Conservation (phyloP, 345 rosid genomes). For the Ceriops zippeliana region DNA sequence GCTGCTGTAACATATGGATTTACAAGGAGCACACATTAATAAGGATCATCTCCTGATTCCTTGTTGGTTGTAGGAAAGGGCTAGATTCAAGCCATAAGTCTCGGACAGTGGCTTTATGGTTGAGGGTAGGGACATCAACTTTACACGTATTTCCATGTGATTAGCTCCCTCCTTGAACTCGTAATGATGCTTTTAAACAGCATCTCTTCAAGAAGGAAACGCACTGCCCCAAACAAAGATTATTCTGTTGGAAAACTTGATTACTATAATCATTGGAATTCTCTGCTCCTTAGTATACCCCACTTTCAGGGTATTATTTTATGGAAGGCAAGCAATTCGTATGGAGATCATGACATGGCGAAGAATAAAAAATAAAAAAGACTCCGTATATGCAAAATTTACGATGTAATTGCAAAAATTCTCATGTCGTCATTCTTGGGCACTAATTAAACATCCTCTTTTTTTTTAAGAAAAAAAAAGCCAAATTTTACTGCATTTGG, state of each 20-base stretch:
- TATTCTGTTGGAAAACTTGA: slow-evolving; percentile 35
- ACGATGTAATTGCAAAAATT: no score
- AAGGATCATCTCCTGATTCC: slow-evolving; percentile 21
- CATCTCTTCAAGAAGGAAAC: slow-evolving; percentile 27
- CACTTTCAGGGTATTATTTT: slow-evolving; percentile 6
- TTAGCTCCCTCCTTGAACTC: slow-evolving; percentile 32
- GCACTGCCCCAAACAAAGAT: slow-evolving; percentile 25
- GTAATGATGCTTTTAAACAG: slow-evolving; percentile 39
- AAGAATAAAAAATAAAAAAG: background rate
- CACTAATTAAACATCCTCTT: no score
- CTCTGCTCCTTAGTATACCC: slow-evolving; percentile 3
- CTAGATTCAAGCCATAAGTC: slow-evolving; percentile 46
- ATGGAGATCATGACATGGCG: slow-evolving; percentile 1
- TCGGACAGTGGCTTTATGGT: slow-evolving; percentile 40
- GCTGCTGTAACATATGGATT: no score
- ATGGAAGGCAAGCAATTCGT: background rate
- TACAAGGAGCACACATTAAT: slow-evolving; percentile 24
- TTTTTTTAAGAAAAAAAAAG: no score
- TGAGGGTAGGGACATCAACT: slow-evolving; percentile 37
- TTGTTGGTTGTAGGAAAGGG: slow-evolving; percentile 9
- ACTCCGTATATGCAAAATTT: background rate
- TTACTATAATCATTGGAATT: slow-evolving; percentile 28
- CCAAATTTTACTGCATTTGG: no score
- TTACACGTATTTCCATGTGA: slow-evolving; percentile 46
- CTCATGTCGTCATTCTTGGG: no score